Conservation (phyloP, 1,284 basidiomycete genomes). For the Polyporus tsugae region DNA sequence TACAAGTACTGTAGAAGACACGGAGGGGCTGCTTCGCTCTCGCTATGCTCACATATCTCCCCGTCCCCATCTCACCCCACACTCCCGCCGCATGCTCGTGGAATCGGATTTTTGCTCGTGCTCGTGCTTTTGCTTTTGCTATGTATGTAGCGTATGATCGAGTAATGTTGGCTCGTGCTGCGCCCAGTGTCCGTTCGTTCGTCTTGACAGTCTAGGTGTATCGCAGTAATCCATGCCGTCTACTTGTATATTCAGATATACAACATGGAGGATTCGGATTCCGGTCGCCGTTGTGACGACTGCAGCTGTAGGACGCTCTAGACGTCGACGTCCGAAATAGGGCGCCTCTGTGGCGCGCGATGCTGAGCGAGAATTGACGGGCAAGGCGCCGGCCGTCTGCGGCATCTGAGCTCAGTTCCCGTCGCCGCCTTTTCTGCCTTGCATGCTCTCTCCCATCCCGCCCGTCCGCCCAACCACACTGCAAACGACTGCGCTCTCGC, state of each 20-base stretch:
- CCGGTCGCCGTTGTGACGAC: no score
- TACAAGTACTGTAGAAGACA: conserved; percentile 10
- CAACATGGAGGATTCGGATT: no score
- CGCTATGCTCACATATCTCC: background rate
- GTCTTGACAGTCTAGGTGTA: conserved; percentile 27
- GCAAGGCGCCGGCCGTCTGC: no score
- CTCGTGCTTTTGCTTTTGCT: conserved; percentile 1
- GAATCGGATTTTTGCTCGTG: background rate
- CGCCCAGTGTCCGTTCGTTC: conserved; percentile 22
- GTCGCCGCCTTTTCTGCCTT: no score
- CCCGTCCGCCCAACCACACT: no score
- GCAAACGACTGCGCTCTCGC: no score
- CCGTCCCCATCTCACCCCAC: background rate
- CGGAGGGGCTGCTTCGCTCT: conserved; percentile 13
- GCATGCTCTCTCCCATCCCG: no score
- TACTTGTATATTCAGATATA: background rate
- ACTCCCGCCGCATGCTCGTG: background rate
- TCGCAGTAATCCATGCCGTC: conserved; percentile 25
- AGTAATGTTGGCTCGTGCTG: conserved; percentile 32
- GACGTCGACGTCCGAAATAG: background rate
- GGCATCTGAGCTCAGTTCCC: no score
- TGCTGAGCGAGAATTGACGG: no score
- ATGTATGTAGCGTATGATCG: conserved; percentile 28
- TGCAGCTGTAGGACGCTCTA: background rate
- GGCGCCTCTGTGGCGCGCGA: no score